A percentile compares a stretch with the other conserved stretches of the same genome.
Conservation (phyloP, 2,329 filamentous ascomycete genomes). For the Epichloe sibirici region DNA sequence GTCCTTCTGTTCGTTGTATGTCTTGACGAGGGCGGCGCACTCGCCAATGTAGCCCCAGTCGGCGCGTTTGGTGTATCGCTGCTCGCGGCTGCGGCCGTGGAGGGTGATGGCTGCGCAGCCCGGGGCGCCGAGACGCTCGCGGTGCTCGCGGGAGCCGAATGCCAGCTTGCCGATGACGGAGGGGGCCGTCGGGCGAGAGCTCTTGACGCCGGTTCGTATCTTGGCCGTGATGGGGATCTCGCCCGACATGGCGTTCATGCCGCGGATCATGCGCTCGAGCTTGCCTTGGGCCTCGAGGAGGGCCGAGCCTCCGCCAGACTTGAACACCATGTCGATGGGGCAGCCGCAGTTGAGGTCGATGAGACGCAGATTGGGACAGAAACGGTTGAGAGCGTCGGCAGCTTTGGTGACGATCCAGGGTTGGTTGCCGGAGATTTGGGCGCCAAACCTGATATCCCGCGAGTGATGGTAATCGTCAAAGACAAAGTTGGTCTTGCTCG, state of each 20-base stretch:
- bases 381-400: slow-evolving; percentile 64
- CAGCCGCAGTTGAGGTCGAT: slow-evolving; percentile 97
- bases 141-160: slow-evolving; percentile 63
- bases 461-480: slow-evolving; percentile 71
- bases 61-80: slow-evolving; percentile 83
- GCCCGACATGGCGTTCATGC: slow-evolving; percentile 88
- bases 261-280: slow-evolving; percentile 85
- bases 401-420: slow-evolving; percentile 84
- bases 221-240: slow-evolving; percentile 90
- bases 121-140: slow-evolving; percentile 57
- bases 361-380: slow-evolving; percentile 73
- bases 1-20: slow-evolving; percentile 59
- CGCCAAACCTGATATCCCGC: slow-evolving; percentile 78
- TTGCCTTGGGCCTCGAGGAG: slow-evolving; percentile 82
- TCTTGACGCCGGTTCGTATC: slow-evolving; percentile 81
- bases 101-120: slow-evolving; percentile 93
- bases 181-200: slow-evolving; percentile 64
- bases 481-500: slow-evolving; percentile 31
- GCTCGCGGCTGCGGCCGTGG: slow-evolving; percentile 85
- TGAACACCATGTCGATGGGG: slow-evolving; percentile 88
- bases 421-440: slow-evolving; percentile 85
- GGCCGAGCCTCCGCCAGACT: slow-evolving; percentile 78
- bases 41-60: slow-evolving; percentile 94
- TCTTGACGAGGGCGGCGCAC: slow-evolving; percentile 72
- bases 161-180: slow-evolving; percentile 75